These are phyloP conservation scores for Hericium coralloides DNA, from an alignment of 768 basidiomycete genomes.

Conservation along the genomic window DNA sequence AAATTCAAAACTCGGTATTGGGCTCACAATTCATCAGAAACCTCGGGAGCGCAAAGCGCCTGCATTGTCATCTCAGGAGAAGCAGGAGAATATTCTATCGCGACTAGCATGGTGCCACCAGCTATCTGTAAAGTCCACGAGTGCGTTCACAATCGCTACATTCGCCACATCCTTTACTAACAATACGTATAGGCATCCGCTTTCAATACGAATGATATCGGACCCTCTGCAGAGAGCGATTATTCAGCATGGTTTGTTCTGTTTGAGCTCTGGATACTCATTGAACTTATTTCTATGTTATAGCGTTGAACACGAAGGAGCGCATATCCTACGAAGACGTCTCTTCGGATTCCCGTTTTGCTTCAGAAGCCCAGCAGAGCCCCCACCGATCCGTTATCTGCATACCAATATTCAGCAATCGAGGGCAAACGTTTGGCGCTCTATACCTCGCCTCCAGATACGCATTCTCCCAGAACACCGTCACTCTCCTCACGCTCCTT, in stretches of 20 bases:
- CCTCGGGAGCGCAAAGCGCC: constrained; percentile 57
- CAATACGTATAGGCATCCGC: constrained; percentile 38
- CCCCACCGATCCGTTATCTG: constrained; percentile 54
- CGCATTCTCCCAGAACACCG: constrained; percentile 50
- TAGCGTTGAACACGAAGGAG: constrained; percentile 62
- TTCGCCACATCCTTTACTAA: constrained; percentile 1
- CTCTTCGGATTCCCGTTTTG: constrained; percentile 55
- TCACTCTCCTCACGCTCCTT: constrained; percentile 54
- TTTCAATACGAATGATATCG: constrained; percentile 44
- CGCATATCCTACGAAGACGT: constrained; percentile 53
- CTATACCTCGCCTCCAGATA: constrained; percentile 60
- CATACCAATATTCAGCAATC: constrained; percentile 64
- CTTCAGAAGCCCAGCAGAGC: constrained; percentile 57
- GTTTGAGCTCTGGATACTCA: not conserved
- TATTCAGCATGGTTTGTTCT: constrained; percentile 50
- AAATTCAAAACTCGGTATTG: not conserved
- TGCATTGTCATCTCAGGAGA: constrained; percentile 63
- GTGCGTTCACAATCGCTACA: constrained; percentile 28
- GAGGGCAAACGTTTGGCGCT: constrained; percentile 67
- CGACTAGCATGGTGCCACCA: constrained; percentile 54
- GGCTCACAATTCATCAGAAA: constrained; percentile 29
- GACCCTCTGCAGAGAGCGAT: constrained; percentile 62
- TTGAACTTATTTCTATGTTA: not conserved
- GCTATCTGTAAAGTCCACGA: constrained; percentile 60
- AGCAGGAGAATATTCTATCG: constrained; percentile 62